Conservation (phyloP, 164 flowering plant species). For the Nelumbo lutea region DNA sequence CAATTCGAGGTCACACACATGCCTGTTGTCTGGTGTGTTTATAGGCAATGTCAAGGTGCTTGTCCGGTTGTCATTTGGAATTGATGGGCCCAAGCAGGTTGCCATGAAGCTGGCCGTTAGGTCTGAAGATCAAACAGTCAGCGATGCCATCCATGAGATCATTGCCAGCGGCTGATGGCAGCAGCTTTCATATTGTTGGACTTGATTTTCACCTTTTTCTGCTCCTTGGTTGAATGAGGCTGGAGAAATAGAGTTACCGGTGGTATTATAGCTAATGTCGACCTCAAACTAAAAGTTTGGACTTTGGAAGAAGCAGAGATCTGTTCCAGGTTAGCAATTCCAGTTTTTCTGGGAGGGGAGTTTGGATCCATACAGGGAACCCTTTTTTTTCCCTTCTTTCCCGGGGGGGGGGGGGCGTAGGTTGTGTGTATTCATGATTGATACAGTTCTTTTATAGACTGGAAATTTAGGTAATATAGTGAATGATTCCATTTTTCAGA, state of each 20-base stretch:
- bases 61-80: slow-evolving; percentile 79
- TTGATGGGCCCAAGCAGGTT: slow-evolving; percentile 59
- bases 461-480: too few relatives aligned
- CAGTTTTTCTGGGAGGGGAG: too few relatives aligned
- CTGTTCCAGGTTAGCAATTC: background rate
- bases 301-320: background rate
- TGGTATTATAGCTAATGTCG: background rate
- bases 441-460: too few relatives aligned
- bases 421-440: too few relatives aligned
- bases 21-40: slow-evolving; percentile 80
- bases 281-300: background rate
- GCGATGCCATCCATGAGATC: slow-evolving; percentile 66
- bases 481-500: too few relatives aligned
- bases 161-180: slow-evolving; percentile 63
- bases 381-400: too few relatives aligned
- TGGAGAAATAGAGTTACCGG: background rate
- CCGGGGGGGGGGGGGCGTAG: too few relatives aligned
- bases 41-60: slow-evolving; percentile 88
- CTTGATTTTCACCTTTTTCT: background rate
- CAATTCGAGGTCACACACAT: slow-evolving; percentile 92
- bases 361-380: too few relatives aligned
- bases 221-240: background rate
- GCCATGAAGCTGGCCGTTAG: slow-evolving; percentile 72
- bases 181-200: background rate
- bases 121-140: slow-evolving; percentile 56